These are phyloP conservation scores for Parathielavia appendiculata DNA, from an alignment of 495 filamentous ascomycete genomes.

Conservation along the genomic window DNA sequence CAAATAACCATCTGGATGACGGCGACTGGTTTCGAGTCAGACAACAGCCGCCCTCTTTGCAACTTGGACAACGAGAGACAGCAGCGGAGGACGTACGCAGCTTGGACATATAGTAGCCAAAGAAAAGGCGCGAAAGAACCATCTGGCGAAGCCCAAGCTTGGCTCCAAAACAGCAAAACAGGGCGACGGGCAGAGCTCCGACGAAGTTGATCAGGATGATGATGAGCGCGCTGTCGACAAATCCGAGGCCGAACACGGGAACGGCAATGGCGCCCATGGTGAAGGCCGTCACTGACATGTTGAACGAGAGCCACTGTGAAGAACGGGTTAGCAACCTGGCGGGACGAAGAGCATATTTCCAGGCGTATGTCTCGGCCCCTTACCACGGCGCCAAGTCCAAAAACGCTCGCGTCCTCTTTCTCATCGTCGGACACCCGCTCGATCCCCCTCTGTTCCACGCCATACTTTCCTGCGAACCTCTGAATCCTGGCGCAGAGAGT, in stretches of 20 bases:
- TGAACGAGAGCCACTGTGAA: conserved; percentile 71
- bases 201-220: conserved; percentile 76
- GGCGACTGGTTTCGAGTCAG: conserved; percentile 46
- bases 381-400: conserved; percentile 74
- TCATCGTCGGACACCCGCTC: conserved; percentile 74
- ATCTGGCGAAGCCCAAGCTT: conserved; percentile 77
- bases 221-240: conserved; percentile 65
- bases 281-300: conserved; percentile 80
- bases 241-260: conserved; percentile 63
- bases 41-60: background rate
- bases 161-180: conserved; percentile 77
- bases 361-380: conserved; percentile 19
- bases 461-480: conserved; percentile 61
- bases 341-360: background rate
- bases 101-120: conserved; percentile 63
- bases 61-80: background rate
- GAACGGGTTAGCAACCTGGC: background rate
- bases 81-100: conserved; percentile 7
- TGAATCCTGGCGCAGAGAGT: conserved; percentile 62
- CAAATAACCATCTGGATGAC: conserved; percentile 72
- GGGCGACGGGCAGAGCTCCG: conserved; percentile 67
- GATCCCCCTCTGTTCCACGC: conserved; percentile 74
- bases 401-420: conserved; percentile 59
- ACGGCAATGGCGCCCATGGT: conserved; percentile 71
- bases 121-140: conserved; percentile 79